A percentile compares a stretch with the other conserved stretches of the same genome.
These are phyloP conservation scores for Rhodotorula sp. DNA, from an alignment of 1,284 basidiomycete genomes.

Conservation along the genomic window DNA sequence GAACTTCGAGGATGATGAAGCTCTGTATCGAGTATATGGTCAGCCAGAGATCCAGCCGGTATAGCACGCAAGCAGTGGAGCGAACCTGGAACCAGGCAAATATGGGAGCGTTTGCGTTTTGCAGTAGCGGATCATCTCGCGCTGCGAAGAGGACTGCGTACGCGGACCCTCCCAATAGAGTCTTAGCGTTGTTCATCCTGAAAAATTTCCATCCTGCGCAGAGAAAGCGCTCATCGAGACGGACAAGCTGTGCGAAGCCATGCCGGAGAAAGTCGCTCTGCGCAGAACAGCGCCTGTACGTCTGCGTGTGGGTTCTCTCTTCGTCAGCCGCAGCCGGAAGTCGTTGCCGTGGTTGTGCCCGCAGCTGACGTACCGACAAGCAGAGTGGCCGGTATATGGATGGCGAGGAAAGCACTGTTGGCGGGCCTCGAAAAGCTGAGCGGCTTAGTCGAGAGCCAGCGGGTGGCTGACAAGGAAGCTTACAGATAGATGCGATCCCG, in stretches of 20 bases:
- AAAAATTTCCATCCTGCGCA: slow-evolving; percentile 42
- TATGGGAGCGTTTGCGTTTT: slow-evolving; percentile 52
- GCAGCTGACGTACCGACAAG: slow-evolving; percentile 49
- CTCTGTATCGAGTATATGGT: slow-evolving; percentile 39
- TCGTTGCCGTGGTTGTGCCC: background rate
- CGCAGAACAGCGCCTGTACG: slow-evolving; percentile 66
- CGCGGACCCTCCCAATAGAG: slow-evolving; percentile 48
- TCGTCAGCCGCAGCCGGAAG: background rate
- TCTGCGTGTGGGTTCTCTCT: slow-evolving; percentile 49
- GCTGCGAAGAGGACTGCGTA: slow-evolving; percentile 26
- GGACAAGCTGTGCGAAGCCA: slow-evolving; percentile 28
- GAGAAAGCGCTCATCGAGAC: background rate
- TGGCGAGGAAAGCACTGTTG: slow-evolving; percentile 48
- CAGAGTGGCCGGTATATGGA: slow-evolving; percentile 64
- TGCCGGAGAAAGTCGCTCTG: slow-evolving; percentile 48
- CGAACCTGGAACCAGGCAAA: slow-evolving; percentile 59
- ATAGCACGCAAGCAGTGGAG: background rate
- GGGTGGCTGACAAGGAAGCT: background rate
- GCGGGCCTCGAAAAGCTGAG: background rate
- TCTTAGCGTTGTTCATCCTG: too few species aligned
- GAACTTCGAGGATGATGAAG: slow-evolving; percentile 62
- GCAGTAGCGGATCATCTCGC: slow-evolving; percentile 62
- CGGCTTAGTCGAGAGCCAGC: slow-evolving; percentile 40
- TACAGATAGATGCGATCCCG: slow-evolving; percentile 35
- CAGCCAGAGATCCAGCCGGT: background rate